phyloP scores from a whole-genome alignment of 345 rosid genomes.

The Salix exigua region DNA sequence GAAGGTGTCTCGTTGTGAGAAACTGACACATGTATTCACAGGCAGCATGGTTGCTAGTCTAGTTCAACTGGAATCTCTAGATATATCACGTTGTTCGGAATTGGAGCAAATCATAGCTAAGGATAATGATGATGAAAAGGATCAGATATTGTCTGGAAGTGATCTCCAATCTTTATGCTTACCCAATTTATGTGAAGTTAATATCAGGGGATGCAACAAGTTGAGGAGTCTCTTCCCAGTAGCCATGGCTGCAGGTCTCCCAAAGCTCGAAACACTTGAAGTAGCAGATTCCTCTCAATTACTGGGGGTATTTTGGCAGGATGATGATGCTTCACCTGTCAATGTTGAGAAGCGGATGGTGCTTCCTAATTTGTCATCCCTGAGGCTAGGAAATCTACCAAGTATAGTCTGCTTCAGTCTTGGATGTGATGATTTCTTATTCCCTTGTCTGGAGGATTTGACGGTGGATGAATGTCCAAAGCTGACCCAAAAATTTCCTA shows the following conservation, averaged over 20 bases:
- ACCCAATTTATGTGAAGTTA: accelerated
- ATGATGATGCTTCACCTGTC: not conserved
- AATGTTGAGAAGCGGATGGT: not conserved
- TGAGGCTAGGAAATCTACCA: accelerated
- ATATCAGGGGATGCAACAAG: not conserved
- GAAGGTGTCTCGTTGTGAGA: no score
- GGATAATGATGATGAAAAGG: not conserved
- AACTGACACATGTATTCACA: no score
- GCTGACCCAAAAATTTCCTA: not conserved
- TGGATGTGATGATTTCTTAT: not conserved
- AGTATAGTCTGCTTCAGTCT: not conserved
- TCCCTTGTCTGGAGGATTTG: not conserved
- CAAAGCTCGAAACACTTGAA: accelerated
- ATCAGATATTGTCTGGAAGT: not conserved
- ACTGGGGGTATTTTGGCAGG: not conserved
- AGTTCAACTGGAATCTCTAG: no score
- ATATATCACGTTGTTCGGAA: no score
- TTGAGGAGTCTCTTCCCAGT: not conserved
- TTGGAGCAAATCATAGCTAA: no score
- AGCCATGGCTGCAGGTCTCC: not conserved
- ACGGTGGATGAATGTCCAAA: accelerated
- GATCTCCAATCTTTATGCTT: not conserved
- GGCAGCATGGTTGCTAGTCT: no score
- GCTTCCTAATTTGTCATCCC: accelerated
- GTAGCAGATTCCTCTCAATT: not conserved